Conservation (phyloP, 768 basidiomycete genomes). For the Coprinellus micaceus region DNA sequence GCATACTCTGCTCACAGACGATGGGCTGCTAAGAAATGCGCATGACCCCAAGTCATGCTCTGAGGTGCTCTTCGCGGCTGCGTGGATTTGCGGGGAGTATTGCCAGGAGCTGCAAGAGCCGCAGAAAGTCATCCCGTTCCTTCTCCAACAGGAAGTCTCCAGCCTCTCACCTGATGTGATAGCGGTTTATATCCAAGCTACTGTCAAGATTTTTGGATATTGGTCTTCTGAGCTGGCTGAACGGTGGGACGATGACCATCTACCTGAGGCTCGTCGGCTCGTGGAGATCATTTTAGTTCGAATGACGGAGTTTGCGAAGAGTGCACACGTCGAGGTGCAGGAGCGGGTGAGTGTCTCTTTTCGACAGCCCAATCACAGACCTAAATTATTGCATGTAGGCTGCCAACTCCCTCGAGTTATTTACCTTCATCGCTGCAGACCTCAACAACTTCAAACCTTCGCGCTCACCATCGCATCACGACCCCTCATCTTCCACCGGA, state of each 20-base stretch:
- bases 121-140: conserved; percentile 65
- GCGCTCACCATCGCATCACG: conserved; percentile 35
- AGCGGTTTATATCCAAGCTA: conserved; percentile 77
- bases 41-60: conserved; percentile 71
- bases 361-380: background rate
- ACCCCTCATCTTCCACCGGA: conserved; percentile 38
- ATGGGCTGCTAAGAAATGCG: conserved; percentile 64
- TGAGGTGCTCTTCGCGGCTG: conserved; percentile 89
- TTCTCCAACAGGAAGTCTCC: conserved; percentile 60
- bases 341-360: conserved; percentile 63
- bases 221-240: conserved; percentile 78
- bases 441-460: conserved; percentile 43
- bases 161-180: conserved; percentile 60
- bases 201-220: conserved; percentile 80
- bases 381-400: conserved; percentile 45
- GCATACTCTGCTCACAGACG: conserved; percentile 77
- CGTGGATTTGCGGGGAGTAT: conserved; percentile 96
- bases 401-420: conserved; percentile 73
- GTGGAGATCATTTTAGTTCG: conserved; percentile 61
- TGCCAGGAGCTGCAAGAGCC: conserved; percentile 84
- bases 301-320: conserved; percentile 55
- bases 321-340: conserved; percentile 82
- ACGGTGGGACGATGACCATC: conserved; percentile 70
- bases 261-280: conserved; percentile 58
- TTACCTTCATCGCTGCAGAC: conserved; percentile 74